phyloP scores from a whole-genome alignment of 352 stramenopile genomes.

The Phytophthora rubi region DNA sequence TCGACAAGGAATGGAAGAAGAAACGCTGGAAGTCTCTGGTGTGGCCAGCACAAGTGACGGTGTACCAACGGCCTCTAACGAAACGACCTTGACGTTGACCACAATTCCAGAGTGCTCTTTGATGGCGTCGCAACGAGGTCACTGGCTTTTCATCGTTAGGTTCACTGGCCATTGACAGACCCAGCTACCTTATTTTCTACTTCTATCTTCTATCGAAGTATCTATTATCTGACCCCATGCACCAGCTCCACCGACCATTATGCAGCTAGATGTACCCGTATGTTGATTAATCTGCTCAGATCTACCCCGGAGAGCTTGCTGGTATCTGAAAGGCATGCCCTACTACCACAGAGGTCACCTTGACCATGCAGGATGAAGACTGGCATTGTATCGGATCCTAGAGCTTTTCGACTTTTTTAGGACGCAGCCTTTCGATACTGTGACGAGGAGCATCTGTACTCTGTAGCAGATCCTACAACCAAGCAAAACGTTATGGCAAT shows the following conservation, averaged over 20 bases:
- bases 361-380: not conserved
- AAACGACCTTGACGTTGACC: conserved; percentile 19
- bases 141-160: conserved; percentile 14
- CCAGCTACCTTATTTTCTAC: not conserved
- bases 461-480: not conserved
- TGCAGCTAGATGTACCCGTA: not conserved
- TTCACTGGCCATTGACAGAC: not conserved
- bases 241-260: not conserved
- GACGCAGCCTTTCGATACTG: no score
- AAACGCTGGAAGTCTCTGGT: conserved; percentile 21
- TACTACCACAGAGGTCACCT: no score
- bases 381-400: not conserved
- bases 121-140: conserved; percentile 2
- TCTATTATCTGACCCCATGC: no score
- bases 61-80: conserved; percentile 9
- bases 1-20: conserved; percentile 6
- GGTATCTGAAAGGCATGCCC: no score
- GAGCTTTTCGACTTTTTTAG: no score
- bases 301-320: not conserved
- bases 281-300: not conserved
- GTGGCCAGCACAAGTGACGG: conserved; percentile 30
- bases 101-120: conserved; percentile 7
- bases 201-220: no score
- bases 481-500: not conserved
- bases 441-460: not conserved